Evolutionary conservation across 139 green algal species (phyloP), one percentile per base, ranked within the genome.

Genomic region (Dunaliella sp.): DNA sequence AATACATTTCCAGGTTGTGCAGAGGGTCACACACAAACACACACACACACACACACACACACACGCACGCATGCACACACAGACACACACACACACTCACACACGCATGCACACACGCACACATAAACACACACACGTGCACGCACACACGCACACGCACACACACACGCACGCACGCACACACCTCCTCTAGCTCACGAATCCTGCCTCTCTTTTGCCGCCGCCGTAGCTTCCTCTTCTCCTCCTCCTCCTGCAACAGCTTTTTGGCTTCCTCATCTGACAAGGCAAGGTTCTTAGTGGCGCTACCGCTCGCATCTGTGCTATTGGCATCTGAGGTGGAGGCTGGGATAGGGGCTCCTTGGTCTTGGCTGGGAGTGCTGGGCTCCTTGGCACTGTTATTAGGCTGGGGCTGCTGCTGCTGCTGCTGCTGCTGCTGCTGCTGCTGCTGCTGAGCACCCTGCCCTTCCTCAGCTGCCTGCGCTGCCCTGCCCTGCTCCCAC

Each of bases 101-200:
- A n/a, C n/a, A n/a, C n/a, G n/a, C n/a, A n/a, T n/a, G n/a, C n/a
- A n/a, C n/a, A n/a, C n/a, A n/a, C n/a, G n/a, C n/a, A n/a, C n/a
- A n/a, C n/a, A n/a, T n/a, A n/a, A n/a, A n/a, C n/a, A n/a, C n/a
- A n/a, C n/a, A n/a, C n/a, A n/a, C n/a, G n/a, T n/a, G n/a, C n/a
- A n/a, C n/a, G n/a, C n/a, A 12, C 34, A 30, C 1, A 1, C 16
- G 2, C 80, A 83, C 34, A 7, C n/a, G n/a, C n/a, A n/a, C n/a
- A n/a, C n/a, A n/a, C n/a, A n/a, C n/a, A n/a, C n/a, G n/a, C n/a
- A n/a, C n/a, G 12, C 35, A 48, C 34, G n/a, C 0, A 48, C 82
- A 83, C 65, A 93, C 90, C 87, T 96, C 94, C 78, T 97, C 90
- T 24, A 97, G 90, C 84, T 97, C 94, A 25, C 90, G 82, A 32